Evolutionary conservation across 2,329 filamentous ascomycete species (phyloP).

Genomic region (Stenocarpella maydis): DNA sequence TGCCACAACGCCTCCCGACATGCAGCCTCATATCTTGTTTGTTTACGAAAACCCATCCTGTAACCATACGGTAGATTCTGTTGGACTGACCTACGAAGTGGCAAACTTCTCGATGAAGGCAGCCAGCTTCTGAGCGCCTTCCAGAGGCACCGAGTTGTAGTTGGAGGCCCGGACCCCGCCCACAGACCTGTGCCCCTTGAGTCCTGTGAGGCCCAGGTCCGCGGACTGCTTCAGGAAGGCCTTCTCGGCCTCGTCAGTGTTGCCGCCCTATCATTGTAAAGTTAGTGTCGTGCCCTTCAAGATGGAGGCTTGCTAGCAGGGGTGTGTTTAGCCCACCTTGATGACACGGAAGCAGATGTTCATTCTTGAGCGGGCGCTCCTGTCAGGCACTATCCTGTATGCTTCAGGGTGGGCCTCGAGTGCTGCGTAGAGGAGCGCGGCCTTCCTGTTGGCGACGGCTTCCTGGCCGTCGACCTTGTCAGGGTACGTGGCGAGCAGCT

Average conservation of each 20-base stretch:
- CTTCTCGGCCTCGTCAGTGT: constrained; percentile 77
- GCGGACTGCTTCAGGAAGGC: constrained; percentile 79
- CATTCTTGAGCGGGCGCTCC: constrained; percentile 82
- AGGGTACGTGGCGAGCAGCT: constrained; percentile 70
- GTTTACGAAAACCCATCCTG: background rate
- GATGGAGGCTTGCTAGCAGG: background rate
- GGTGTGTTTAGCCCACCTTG: constrained; percentile 47
- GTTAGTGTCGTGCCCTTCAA: background rate
- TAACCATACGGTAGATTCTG: background rate
- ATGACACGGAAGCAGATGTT: constrained; percentile 91
- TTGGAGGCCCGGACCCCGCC: constrained; percentile 87
- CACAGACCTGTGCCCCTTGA: constrained; percentile 89
- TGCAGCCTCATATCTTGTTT: background rate
- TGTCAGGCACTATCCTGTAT: constrained; percentile 82
- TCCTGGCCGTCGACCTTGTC: constrained; percentile 81
- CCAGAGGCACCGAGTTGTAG: constrained; percentile 83
- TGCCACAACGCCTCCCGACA: constrained; percentile 13
- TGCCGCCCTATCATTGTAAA: constrained; percentile 50
- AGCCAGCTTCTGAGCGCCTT: constrained; percentile 73
- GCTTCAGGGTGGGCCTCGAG: constrained; percentile 76
- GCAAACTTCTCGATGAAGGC: constrained; percentile 67
- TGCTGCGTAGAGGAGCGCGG: constrained; percentile 76
- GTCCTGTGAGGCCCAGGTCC: constrained; percentile 73
- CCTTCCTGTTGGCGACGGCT: constrained; percentile 76
- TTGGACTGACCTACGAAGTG: constrained; percentile 26